Evolutionary conservation across 2,329 filamentous ascomycete species (phyloP).

Genomic region (Penicillium sp.): DNA sequence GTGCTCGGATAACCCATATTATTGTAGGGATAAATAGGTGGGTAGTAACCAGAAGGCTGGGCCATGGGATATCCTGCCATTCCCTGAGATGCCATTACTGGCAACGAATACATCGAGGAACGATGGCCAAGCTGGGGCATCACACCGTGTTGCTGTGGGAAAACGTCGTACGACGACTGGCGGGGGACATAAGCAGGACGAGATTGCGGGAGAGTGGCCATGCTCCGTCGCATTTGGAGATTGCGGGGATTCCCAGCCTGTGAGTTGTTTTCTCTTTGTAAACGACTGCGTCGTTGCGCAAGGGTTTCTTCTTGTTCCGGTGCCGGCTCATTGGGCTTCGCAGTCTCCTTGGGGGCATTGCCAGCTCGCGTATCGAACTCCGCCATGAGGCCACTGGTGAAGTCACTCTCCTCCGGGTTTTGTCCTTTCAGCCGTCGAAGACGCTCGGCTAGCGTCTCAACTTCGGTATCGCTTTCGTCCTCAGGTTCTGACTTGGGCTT

Average conservation of each 20-base stretch:
- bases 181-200: conserved; percentile 51
- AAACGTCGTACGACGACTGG: conserved; percentile 29
- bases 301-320: conserved; percentile 49
- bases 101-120: conserved; percentile 37
- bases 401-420: conserved; percentile 43
- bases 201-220: conserved; percentile 56
- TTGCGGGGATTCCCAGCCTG: conserved; percentile 27
- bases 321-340: conserved; percentile 22
- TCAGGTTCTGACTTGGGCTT: conserved; percentile 23
- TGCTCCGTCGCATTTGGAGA: conserved; percentile 46
- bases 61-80: conserved; percentile 22
- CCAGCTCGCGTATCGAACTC: conserved; percentile 42
- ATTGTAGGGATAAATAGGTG: conserved; percentile 31
- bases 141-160: conserved; percentile 17
- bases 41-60: conserved; percentile 32
- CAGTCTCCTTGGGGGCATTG: conserved; percentile 25
- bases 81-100: conserved; percentile 24
- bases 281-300: conserved; percentile 49
- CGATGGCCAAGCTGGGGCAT: conserved; percentile 29
- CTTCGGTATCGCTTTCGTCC: conserved; percentile 41
- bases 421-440: conserved; percentile 45
- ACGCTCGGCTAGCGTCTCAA: conserved; percentile 52
- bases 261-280: conserved; percentile 45
- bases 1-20: conserved; percentile 28
- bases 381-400: conserved; percentile 48